Evolutionary conservation across 179 eudicot species (phyloP), one percentile per base, ranked within the genome.

Genomic region (Corrigiola litoralis): DNA sequence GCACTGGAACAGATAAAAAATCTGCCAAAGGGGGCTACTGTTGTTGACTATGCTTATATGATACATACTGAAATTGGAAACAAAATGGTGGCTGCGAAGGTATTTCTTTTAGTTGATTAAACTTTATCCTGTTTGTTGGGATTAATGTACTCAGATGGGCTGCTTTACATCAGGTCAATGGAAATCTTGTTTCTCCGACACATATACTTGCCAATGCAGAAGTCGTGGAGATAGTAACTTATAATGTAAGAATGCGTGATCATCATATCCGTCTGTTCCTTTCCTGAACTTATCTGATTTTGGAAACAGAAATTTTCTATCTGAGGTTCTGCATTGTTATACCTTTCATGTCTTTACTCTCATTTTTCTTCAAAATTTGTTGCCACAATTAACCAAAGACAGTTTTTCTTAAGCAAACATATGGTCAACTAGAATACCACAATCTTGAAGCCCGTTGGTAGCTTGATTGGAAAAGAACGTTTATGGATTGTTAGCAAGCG

Each of bases 41-140:
- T 88, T 23, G 78, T 94, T 75, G 99, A 94, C 77, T 94, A 87
- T 79, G 99, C 99, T 40, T 94, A 94, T 72, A 87, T 90, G 90
- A 94, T 94, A 70, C 95, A 94, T 75, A 90, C 97, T 55, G 99
- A 94, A 68, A 83, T 90, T 69, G 99, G 99, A 53, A 94, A 94
- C 84, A 84, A 77, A 71, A 87, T 90, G 97, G 95, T 90, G 73
- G 99, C 99, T 72, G 97, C 99, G 29, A 94, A 90, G 97, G 99
- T 87, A 83, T 55, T 18, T 42, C 58, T 41, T 53, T 58, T 28
- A 21, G 34, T 41, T 64, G 7, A 59, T 61, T 72, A 42, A 31
- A 37, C 17, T 24, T 65, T 23, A 27, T 46, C 46, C 16, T 42
- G 65, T 44, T 62, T 62, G 16, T n/a, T 54, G 50, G 37, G 27